These are phyloP conservation scores for Boletus tomentosulus DNA, from an alignment of 768 basidiomycete species.

Conservation along the genomic window DNA sequence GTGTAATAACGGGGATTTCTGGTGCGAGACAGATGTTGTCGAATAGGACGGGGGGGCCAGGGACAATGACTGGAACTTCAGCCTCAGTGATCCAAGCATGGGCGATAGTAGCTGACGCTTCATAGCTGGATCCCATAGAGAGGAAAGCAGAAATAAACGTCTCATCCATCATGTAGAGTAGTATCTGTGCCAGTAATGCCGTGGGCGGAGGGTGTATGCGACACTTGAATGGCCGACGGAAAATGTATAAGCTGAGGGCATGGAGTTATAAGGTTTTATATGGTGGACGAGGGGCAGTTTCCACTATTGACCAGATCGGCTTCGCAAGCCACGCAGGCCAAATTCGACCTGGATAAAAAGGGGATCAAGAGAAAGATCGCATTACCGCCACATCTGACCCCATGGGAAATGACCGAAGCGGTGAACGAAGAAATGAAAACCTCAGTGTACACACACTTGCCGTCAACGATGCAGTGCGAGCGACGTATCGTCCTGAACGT, in stretches of 20 bases:
- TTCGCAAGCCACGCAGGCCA: background rate
- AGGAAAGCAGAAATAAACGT: background rate
- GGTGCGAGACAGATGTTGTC: background rate
- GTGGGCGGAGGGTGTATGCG: background rate
- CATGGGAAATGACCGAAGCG: background rate
- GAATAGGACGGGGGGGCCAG: background rate
- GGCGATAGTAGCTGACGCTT: background rate
- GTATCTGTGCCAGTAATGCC: background rate
- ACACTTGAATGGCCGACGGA: background rate
- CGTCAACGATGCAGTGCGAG: background rate
- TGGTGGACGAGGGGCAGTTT: background rate
- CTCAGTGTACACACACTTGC: background rate
- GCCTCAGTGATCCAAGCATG: background rate
- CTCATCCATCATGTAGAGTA: background rate
- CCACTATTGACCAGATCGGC: background rate
- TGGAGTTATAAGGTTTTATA: background rate
- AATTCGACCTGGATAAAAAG: background rate
- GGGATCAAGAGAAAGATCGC: background rate
- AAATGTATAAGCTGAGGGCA: background rate
- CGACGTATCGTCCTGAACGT: background rate
- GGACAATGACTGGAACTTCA: background rate
- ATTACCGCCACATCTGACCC: background rate
- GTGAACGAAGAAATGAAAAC: background rate
- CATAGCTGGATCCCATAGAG: background rate
- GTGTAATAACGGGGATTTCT: background rate